Conservation (phyloP, 257 asterid species). For the Solanum raphanifolium region DNA sequence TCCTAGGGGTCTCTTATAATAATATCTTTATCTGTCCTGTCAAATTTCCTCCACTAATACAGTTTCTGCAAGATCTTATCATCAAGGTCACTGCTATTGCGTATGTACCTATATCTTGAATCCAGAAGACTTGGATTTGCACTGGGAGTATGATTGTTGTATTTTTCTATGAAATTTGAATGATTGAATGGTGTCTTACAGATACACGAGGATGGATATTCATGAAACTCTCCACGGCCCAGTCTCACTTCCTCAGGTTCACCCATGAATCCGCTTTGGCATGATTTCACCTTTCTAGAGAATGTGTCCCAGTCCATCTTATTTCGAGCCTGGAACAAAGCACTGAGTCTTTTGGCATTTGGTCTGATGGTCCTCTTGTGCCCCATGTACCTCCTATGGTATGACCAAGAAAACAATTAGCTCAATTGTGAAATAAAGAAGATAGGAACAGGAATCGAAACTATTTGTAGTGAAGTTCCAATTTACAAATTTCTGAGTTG, state of each 20-base stretch:
- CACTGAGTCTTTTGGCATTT: constrained; percentile 80
- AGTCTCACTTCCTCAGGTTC: constrained; percentile 91
- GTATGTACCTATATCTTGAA: constrained; percentile 4
- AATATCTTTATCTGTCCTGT: constrained; percentile 14
- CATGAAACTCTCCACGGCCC: constrained; percentile 93
- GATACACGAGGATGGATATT: constrained; percentile 79
- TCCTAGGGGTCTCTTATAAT: constrained; percentile 21
- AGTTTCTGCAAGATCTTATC: constrained; percentile 7
- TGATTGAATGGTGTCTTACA: constrained; percentile 51
- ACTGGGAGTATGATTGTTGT: neutral
- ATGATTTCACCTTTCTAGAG: constrained; percentile 69
- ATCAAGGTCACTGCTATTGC: neutral
- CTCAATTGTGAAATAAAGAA: neutral
- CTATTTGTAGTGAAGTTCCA: neutral
- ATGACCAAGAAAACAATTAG: neutral
- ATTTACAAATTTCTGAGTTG: neutral
- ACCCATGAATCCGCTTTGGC: constrained; percentile 97
- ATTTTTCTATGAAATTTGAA: constrained; percentile 2
- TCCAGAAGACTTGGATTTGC: neutral
- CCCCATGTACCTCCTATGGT: constrained; percentile 82
- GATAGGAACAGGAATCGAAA: neutral
- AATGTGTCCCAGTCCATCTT: constrained; percentile 81
- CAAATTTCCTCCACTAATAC: constrained; percentile 6
- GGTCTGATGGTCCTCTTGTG: constrained; percentile 97
- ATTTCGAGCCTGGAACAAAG: constrained; percentile 45